These are phyloP conservation scores for Aspergillus diversus DNA, from an alignment of 495 filamentous ascomycete species.

Conservation along the genomic window DNA sequence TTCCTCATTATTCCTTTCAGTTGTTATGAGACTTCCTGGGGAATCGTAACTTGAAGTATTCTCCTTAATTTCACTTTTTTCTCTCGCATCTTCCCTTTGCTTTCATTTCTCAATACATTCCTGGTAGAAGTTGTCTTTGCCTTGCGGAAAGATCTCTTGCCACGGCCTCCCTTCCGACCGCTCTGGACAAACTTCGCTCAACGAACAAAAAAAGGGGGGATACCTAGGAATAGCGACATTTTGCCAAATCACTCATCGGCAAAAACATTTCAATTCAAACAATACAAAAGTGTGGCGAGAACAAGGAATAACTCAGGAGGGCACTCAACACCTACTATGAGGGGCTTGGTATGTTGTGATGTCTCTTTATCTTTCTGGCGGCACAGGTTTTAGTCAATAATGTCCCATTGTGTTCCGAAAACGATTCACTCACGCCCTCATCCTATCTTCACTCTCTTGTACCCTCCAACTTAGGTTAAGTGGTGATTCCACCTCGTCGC, in stretches of 20 bases:
- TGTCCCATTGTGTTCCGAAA: conserved; percentile 24
- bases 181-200: background rate
- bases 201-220: background rate
- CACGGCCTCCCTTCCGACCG: conserved; percentile 20
- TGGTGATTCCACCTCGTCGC: conserved; percentile 16
- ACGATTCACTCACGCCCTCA: conserved; percentile 14
- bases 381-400: conserved; percentile 11
- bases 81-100: background rate
- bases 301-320: conserved; percentile 9
- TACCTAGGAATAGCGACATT: background rate
- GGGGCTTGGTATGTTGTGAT: conserved; percentile 29
- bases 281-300: background rate
- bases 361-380: conserved; percentile 13
- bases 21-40: conserved; percentile 3
- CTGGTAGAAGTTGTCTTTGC: conserved; percentile 8
- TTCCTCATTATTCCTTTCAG: conserved; percentile 19
- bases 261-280: background rate
- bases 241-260: background rate
- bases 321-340: conserved; percentile 21
- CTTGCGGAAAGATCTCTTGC: conserved; percentile 16
- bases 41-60: background rate
- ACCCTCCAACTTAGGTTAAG: conserved; percentile 14
- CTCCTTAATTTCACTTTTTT: conserved; percentile 4
- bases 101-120: conserved; percentile 10
- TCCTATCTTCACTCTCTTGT: conserved; percentile 2